Evolutionary conservation across 257 asterid species (phyloP), one percentile per base, ranked within the genome.

Genomic region (Linaria vulgaris): DNA sequence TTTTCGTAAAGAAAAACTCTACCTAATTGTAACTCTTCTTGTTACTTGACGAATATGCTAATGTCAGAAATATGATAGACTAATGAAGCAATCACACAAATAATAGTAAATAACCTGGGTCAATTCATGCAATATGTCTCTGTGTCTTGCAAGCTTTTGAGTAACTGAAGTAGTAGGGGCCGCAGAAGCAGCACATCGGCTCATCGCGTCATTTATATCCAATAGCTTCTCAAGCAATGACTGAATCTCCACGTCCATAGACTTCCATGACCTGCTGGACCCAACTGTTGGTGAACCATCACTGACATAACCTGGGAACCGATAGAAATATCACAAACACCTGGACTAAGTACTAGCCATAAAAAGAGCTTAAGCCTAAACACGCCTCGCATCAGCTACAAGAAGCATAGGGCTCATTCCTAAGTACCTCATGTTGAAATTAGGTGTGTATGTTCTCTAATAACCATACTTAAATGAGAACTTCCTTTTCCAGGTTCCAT

Each of bases 181-280:
- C 59, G 95, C 89, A 69, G 97, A 90, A 56, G 97, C 90, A 62
- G 99, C 99, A 76, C 97, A 94, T 68, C 97, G 81, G 78, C 97
- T 90, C 99, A 94, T 84, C 0, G 97, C 74, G 68, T 94, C 97
- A 71, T 94, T 94, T 72, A 90, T 79, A 78, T 94, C 97, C 69
- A 85, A 72, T 63, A 94, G 82, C 80, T 90, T 87, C 85, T 94
- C 99, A 64, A 94, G 90, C 82, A 78, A 82, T 7, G 97, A 87
- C 72, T 94, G 92, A 54, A 94, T 94, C 85, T 90, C 99, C 92
- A 90, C 87, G 69, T 94, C 99, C 81, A 82, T 84, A 50, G 97
- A 90, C 69, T 94, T 90, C 97, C 96, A 94, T 21, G 97, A 94
- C 80, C 99, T 82, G 70, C 94, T 80, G 41, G 96, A 72, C 59